Conservation (phyloP, 2,329 filamentous ascomycete genomes). For the Cucurbitaria berberidis region DNA sequence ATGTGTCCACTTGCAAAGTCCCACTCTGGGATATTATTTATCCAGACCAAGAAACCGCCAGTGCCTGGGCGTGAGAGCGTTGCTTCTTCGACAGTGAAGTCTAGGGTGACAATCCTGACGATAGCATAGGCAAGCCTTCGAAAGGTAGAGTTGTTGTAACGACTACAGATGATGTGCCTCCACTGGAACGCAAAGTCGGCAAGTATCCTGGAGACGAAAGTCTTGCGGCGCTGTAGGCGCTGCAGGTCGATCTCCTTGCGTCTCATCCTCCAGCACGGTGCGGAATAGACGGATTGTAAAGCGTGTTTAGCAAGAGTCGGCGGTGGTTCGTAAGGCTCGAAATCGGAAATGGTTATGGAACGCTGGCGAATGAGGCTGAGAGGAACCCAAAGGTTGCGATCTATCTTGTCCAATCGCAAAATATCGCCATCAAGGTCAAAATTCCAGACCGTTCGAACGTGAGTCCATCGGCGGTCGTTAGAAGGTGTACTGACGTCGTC, state of each 20-base stretch:
- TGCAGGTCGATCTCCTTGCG: conserved; percentile 7
- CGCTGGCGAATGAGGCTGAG: conserved; percentile 19
- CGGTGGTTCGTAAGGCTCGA: conserved; percentile 16
- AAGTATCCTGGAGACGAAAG: conserved; percentile 16
- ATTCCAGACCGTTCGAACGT: conserved; percentile 11
- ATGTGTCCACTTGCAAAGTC: conserved; percentile 7
- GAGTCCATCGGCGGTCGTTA: conserved; percentile 9
- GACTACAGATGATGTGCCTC: conserved; percentile 18
- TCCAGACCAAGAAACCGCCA: conserved; percentile 15
- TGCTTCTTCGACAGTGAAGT: conserved; percentile 17
- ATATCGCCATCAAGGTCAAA: conserved; percentile 20
- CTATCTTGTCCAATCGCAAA: conserved; percentile 15
- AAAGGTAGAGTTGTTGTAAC: conserved; percentile 18
- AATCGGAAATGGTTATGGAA: conserved; percentile 17
- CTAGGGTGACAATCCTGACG: conserved; percentile 13
- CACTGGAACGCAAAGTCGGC: conserved; percentile 20
- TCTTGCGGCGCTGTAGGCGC: conserved; percentile 13
- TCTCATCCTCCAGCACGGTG: conserved; percentile 12
- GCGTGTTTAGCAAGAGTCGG: too few relatives aligned
- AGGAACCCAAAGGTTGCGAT: conserved; percentile 6
- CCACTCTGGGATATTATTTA: conserved; percentile 19
- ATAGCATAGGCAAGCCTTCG: conserved; percentile 18
- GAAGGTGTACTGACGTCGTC: conserved; percentile 17
- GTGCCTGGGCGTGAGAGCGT: conserved; percentile 7
- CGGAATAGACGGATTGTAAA: conserved; percentile 7